phyloP scores from a whole-genome alignment of 768 basidiomycete genomes.

The Phanerodontia chrysosporium region DNA sequence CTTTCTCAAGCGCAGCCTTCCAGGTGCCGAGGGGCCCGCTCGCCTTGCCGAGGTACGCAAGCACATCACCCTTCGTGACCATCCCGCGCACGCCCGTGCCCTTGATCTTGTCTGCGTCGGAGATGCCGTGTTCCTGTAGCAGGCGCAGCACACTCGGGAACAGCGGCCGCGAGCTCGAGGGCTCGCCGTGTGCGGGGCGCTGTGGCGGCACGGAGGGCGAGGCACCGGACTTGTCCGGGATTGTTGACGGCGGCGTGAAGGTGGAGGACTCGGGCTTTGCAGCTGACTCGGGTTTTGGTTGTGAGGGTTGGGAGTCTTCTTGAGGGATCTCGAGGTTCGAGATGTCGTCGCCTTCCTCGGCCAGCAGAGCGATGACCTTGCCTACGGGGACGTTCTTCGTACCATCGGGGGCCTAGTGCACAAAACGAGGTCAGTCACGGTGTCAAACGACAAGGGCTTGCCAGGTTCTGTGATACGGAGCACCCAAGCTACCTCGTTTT shows the following conservation, averaged over 20 bases:
- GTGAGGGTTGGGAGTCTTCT: conserved; percentile 22
- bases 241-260: conserved; percentile 19
- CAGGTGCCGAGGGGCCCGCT: conserved; percentile 73
- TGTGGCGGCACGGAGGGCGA: conserved; percentile 19
- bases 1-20: conserved; percentile 38
- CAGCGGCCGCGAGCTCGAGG: conserved; percentile 60
- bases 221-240: conserved; percentile 17
- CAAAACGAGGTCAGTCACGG: not conserved
- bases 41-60: conserved; percentile 81
- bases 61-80: conserved; percentile 94
- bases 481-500: too few species aligned
- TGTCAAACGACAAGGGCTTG: too few species aligned
- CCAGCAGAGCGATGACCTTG: conserved; percentile 84
- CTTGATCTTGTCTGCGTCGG: conserved; percentile 63
- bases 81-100: conserved; percentile 91
- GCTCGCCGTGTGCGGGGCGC: conserved; percentile 23
- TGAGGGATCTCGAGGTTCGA: conserved; percentile 70
- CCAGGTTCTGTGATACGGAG: too few species aligned
- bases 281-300: conserved; percentile 5
- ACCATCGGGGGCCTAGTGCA: conserved; percentile 64
- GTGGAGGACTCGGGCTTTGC: conserved; percentile 30
- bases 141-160: conserved; percentile 90
- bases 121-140: conserved; percentile 58
- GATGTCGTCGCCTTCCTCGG: conserved; percentile 95
- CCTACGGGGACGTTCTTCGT: conserved; percentile 85